phyloP scores from a whole-genome alignment of 2,329 filamentous ascomycete species.

The Sporothrix pseudoabietina region DNA sequence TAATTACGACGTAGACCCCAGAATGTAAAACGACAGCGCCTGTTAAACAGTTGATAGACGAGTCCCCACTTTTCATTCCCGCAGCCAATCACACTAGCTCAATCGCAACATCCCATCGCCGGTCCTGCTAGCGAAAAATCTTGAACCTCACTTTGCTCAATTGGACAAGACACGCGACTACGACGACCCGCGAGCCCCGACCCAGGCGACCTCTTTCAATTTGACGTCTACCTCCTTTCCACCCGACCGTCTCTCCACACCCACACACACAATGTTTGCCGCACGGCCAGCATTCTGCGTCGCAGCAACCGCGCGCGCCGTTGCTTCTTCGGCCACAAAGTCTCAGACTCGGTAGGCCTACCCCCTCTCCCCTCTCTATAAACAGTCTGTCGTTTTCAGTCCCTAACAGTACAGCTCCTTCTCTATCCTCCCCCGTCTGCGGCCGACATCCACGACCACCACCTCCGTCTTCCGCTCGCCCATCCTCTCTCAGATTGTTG shows the following conservation, averaged over 20 bases:
- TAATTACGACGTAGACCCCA: not conserved
- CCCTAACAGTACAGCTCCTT: slow-evolving; percentile 38
- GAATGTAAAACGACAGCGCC: too few species aligned
- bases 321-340: not conserved
- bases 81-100: slow-evolving; percentile 11
- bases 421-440: slow-evolving; percentile 36
- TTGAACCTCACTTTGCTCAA: slow-evolving; percentile 14
- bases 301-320: slow-evolving; percentile 19
- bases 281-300: slow-evolving; percentile 21
- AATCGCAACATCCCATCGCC: slow-evolving; percentile 21
- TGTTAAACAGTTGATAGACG: not conserved
- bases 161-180: not conserved
- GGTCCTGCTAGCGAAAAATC: slow-evolving; percentile 14
- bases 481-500: not conserved
- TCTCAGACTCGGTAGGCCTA: slow-evolving; percentile 25
- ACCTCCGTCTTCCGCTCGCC: slow-evolving; percentile 33
- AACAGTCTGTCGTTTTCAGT: too few species aligned
- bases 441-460: slow-evolving; percentile 25
- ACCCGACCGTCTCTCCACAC: not conserved
- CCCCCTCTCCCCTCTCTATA: too few species aligned
- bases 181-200: not conserved
- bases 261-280: slow-evolving; percentile 24
- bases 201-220: not conserved
- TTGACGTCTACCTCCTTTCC: not conserved
- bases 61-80: not conserved